phyloP scores from a whole-genome alignment of 108 stramenopile genomes.

The Skeletonema potamos region DNA sequence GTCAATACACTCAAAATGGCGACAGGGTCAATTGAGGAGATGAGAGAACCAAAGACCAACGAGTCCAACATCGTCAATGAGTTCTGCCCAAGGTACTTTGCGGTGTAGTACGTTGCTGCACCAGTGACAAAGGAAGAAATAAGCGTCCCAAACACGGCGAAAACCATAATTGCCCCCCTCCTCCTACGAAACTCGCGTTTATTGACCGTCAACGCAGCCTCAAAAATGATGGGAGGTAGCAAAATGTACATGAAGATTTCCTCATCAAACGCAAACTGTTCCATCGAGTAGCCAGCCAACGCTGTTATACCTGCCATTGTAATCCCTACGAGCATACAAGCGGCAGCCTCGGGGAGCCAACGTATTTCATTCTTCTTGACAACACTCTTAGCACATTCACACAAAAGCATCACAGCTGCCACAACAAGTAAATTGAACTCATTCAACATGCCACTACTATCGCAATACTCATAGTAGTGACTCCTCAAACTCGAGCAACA shows the following conservation, averaged over 20 bases:
- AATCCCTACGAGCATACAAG: slow-evolving; percentile 76
- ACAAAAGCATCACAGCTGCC: slow-evolving; percentile 69
- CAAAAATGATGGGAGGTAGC: slow-evolving; percentile 88
- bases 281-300: slow-evolving; percentile 34
- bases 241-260: slow-evolving; percentile 83
- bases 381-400: slow-evolving; percentile 67
- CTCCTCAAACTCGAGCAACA: slow-evolving; percentile 57
- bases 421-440: slow-evolving; percentile 65
- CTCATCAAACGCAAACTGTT: slow-evolving; percentile 70
- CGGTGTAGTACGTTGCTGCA: slow-evolving; percentile 52
- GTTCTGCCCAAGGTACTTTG: slow-evolving; percentile 33
- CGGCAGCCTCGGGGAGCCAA: slow-evolving; percentile 85
- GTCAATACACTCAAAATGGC: slow-evolving; percentile 57
- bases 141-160: slow-evolving; percentile 78
- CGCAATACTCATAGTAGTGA: slow-evolving; percentile 55
- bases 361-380: slow-evolving; percentile 53
- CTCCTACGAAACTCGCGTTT: slow-evolving; percentile 77
- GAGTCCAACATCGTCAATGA: slow-evolving; percentile 43
- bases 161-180: slow-evolving; percentile 72
- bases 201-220: slow-evolving; percentile 75
- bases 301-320: slow-evolving; percentile 19
- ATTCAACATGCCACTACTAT: slow-evolving; percentile 55
- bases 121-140: slow-evolving; percentile 73
- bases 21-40: slow-evolving; percentile 66
- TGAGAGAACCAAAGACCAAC: slow-evolving; percentile 58